A percentile compares a stretch with the other conserved stretches of the same genome.
phyloP scores from a whole-genome alignment of 1,284 basidiomycete species.

The Austroboletus rostrupii region DNA sequence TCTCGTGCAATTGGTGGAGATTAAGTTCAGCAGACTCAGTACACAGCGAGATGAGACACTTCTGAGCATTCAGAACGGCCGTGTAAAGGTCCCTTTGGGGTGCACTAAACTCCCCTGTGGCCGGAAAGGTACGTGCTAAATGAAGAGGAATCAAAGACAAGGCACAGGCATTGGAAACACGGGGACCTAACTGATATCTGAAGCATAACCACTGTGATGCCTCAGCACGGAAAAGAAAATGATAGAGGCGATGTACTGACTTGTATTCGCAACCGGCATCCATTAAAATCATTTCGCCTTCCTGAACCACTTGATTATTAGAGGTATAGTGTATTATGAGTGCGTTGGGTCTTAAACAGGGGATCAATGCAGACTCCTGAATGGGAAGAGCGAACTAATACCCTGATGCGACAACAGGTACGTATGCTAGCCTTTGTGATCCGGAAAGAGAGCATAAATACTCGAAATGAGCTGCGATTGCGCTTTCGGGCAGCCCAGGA shows the following conservation, averaged over 20 bases:
- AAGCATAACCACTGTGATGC: slow-evolving; percentile 77
- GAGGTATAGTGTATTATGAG: slow-evolving; percentile 90
- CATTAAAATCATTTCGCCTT: slow-evolving; percentile 79
- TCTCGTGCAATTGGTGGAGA: slow-evolving; percentile 78
- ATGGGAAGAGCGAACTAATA: slow-evolving; percentile 32
- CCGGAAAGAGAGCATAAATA: slow-evolving; percentile 79
- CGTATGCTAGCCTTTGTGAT: slow-evolving; percentile 83
- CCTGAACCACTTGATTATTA: slow-evolving; percentile 74
- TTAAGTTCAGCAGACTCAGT: slow-evolving; percentile 51
- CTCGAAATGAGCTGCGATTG: slow-evolving; percentile 84
- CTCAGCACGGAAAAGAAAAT: slow-evolving; percentile 5
- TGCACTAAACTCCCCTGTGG: slow-evolving; percentile 72
- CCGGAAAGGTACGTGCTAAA: slow-evolving; percentile 85
- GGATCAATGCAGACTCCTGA: slow-evolving; percentile 7
- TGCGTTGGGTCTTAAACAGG: slow-evolving; percentile 58
- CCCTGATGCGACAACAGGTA: slow-evolving; percentile 94
- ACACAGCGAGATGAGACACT: slow-evolving; percentile 62
- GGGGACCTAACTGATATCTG: slow-evolving; percentile 80
- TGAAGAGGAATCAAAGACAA: slow-evolving; percentile 8
- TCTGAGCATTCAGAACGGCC: slow-evolving; percentile 76
- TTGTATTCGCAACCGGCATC: slow-evolving; percentile 91
- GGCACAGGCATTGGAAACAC: not conserved
- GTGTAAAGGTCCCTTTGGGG: slow-evolving; percentile 88
- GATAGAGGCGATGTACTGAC: slow-evolving; percentile 39
- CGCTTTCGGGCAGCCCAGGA: slow-evolving; percentile 69